Evolutionary conservation across 108 stramenopile species (phyloP), one percentile per base, ranked within the genome.

Genomic region (Cyclotella cryptica): DNA sequence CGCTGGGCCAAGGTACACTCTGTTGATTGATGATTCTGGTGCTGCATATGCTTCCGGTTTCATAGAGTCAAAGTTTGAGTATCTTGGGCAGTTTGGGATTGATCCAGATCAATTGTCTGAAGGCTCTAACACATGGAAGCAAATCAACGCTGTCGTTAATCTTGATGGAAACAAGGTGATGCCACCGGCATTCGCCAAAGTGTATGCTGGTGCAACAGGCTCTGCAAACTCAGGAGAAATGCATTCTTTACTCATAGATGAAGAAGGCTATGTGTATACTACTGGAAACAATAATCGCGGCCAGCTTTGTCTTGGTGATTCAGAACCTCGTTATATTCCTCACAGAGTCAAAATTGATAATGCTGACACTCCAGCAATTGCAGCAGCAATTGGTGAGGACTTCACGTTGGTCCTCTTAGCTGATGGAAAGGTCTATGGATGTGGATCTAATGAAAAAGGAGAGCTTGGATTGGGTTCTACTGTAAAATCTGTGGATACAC

Each of bases 381-480:
- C 66, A 27, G 75, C 52, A 26, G 60, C 76, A 21, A 61, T 70
- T 10, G 80, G 80, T 35, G 75, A 72, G 10, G 80, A 78, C 28
- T 72, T 73, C 43, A 71, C 79, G 1, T 19, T 85, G 11, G 71
- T 77, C 14, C 58, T 78, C 2, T 21, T 67, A 8, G 71, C 22
- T n/a, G 70, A 82, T 46, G 84, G 84, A 44, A 44, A 24, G 19
- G 69, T 78, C 2, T 78, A 65, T 65, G 77, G 77, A 41, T 78
- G 77, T 45, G 77, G 77, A 15, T 69, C 62, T 10, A 78, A 78
- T 65, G 53, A 64, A 21, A 35, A 83, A n/a, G 87, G 87, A 18
- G 72, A 85, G 49, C 61, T 85, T 46, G 87, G 87, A 22, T 59
- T 83, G 10, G 80, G 77, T 1, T 43, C 60, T 41, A 24, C 53